phyloP scores from a whole-genome alignment of 768 basidiomycete genomes.

The Kwoniella heveanensis region DNA sequence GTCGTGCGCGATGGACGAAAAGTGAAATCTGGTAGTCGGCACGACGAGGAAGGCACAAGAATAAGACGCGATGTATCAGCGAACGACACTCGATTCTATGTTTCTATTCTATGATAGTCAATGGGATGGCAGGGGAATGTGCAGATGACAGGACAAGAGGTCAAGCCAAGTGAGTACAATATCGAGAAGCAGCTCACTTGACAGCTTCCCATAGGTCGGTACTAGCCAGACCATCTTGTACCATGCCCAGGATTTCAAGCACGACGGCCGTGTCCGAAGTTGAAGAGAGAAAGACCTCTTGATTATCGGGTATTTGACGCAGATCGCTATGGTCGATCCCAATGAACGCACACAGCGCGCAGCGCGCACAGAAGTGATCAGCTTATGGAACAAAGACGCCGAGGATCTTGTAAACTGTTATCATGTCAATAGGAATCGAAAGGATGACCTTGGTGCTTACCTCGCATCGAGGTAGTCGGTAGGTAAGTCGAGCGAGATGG shows the following conservation, averaged over 20 bases:
- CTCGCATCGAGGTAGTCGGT: conserved; percentile 74
- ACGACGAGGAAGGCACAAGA: too few relatives aligned
- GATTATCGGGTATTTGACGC: conserved; percentile 89
- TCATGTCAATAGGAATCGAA: too few relatives aligned
- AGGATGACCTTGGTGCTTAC: too few relatives aligned
- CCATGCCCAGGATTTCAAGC: conserved; percentile 78
- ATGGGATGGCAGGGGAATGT: conserved; percentile 9
- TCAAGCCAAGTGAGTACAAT: too few relatives aligned
- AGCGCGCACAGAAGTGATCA: too few relatives aligned
- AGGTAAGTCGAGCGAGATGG: conserved; percentile 69
- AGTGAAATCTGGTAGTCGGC: conserved; percentile 88
- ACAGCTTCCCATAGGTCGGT: conserved; percentile 65
- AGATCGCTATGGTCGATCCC: conserved; percentile 59
- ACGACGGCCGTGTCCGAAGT: conserved; percentile 73
- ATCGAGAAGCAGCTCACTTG: too few relatives aligned
- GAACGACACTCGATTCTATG: too few relatives aligned
- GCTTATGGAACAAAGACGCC: too few relatives aligned
- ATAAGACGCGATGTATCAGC: not conserved
- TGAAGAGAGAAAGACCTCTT: conserved; percentile 84
- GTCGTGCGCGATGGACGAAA: conserved; percentile 85
- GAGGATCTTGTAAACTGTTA: too few relatives aligned
- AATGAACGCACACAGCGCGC: too few relatives aligned
- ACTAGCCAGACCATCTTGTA: conserved; percentile 60
- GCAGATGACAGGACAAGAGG: too few relatives aligned
- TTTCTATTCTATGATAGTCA: not conserved